Conservation (phyloP, 768 basidiomycete genomes). For the Xerocomus potaroensis region DNA sequence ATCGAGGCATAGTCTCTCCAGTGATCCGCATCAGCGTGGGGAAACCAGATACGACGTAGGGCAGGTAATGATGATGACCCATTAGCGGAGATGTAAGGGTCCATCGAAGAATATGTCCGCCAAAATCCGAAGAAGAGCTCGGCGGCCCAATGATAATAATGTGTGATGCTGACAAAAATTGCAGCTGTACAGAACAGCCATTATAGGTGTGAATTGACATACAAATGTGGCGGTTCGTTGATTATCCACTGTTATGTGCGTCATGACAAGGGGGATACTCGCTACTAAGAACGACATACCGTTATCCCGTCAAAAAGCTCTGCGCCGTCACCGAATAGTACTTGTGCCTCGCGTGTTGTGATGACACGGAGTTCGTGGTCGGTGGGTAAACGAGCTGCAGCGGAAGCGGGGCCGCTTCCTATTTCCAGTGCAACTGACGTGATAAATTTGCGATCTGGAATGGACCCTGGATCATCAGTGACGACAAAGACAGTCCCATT, state of each 20-base stretch:
- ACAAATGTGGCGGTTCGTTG: conserved; percentile 88
- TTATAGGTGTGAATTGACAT: too few relatives aligned
- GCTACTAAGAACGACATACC: conserved; percentile 31
- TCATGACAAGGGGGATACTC: conserved; percentile 4
- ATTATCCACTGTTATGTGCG: conserved; percentile 54
- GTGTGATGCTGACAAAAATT: conserved; percentile 60
- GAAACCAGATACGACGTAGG: conserved; percentile 71
- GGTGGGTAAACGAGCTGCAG: conserved; percentile 61
- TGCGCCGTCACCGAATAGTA: conserved; percentile 69
- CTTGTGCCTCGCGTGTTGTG: conserved; percentile 57
- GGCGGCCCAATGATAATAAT: conserved; percentile 93
- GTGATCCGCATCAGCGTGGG: conserved; percentile 64
- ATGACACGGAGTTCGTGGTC: conserved; percentile 79
- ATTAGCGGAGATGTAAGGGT: conserved; percentile 56
- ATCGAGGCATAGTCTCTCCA: conserved; percentile 92
- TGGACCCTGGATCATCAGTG: conserved; percentile 57
- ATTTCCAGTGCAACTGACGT: conserved; percentile 67
- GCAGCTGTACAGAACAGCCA: too few relatives aligned
- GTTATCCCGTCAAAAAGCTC: conserved; percentile 74
- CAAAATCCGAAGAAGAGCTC: conserved; percentile 92
- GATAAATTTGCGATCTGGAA: conserved; percentile 67
- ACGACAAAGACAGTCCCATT: conserved; percentile 85
- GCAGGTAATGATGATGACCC: conserved; percentile 73
- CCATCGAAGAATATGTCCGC: conserved; percentile 84
- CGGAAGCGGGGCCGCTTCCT: conserved; percentile 50